Base-by-base conservation (phyloP, 1,139 yeast genomes). In the Sugiyamaella neomexicana region DNA sequence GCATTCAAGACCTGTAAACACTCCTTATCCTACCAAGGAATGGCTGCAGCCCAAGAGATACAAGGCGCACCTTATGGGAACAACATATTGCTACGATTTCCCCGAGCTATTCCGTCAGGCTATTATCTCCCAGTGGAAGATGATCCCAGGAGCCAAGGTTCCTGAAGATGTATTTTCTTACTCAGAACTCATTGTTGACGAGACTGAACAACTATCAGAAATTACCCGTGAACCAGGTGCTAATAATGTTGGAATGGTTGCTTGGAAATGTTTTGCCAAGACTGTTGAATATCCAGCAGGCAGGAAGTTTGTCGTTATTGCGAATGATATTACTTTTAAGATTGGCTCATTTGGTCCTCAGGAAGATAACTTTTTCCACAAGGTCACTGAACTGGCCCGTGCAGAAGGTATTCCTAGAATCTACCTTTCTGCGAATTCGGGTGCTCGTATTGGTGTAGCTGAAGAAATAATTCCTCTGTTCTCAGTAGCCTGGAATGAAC, bases 261-360 rank as follows among this genome's bases (percentile, higher is more conserved):
- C 97, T 55, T 93, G 96, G 84, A 80, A 87, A 72, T 81, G 89
- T 53, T 81, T 83, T 50, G 96, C 90, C 37, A 90, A 90, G 76
- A 93, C 99, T 32, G 97, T 97, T 9, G 99, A 93, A 73, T 91
- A 89, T 72, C 98, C 99, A 61, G 82, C 87, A 64, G 99, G 99
- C 57, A 93, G 99, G 77, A 88, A 87, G 73, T 82, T 93, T 67
- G 81, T 91, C 57, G 80, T 95, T 65, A 87, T 93, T 71, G 98
- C 99, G 52, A 93, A 93, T 69, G 99, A 93, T 72, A 95, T 93
- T 67, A 95, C 99, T 43, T 93, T 80, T 78, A 91, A 89, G 82
- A 93, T 93, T 74, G 99, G 99, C 72, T 93, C 99, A 1, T 93
- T 93, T 67, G 99, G 99, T 65, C 99, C 99, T n/a, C 86, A 82